A percentile compares a stretch with the other conserved stretches of the same genome.
phyloP scores from a whole-genome alignment of 371 early-diverging fungal genomes.

The Encephalitozoon romaleae region DNA sequence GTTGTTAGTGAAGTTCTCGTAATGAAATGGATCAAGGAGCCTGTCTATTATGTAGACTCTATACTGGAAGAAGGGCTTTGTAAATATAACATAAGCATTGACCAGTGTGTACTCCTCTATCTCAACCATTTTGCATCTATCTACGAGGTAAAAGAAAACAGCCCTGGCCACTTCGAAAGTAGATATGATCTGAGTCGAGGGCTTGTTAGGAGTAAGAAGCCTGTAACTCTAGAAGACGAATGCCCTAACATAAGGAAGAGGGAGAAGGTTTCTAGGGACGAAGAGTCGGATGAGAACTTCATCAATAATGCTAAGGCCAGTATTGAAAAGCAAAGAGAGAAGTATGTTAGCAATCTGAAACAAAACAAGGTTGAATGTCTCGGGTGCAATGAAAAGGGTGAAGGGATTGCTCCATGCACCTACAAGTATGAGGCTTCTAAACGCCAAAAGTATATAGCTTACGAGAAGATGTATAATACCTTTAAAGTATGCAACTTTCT shows the following conservation, averaged over 20 bases:
- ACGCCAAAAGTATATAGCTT: not conserved
- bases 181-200: not conserved
- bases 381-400: not conserved
- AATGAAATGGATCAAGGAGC: constrained; percentile 28
- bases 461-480: constrained; percentile 2
- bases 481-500: not conserved
- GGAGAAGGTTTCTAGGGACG: too few species aligned
- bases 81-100: not conserved
- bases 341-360: not conserved
- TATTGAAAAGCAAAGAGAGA: not conserved
- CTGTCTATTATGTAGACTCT: not conserved
- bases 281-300: not conserved
- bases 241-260: not conserved
- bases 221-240: not conserved
- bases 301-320: not conserved
- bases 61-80: not conserved
- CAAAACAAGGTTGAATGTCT: not conserved
- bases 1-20: constrained; percentile 30
- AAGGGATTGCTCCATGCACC: not conserved
- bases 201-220: not conserved
- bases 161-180: not conserved
- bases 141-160: not conserved
- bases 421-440: not conserved
- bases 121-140: not conserved
- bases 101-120: not conserved